Conservation (phyloP, 768 basidiomycete species). For the Porpolomopsis calyptriformis region DNA sequence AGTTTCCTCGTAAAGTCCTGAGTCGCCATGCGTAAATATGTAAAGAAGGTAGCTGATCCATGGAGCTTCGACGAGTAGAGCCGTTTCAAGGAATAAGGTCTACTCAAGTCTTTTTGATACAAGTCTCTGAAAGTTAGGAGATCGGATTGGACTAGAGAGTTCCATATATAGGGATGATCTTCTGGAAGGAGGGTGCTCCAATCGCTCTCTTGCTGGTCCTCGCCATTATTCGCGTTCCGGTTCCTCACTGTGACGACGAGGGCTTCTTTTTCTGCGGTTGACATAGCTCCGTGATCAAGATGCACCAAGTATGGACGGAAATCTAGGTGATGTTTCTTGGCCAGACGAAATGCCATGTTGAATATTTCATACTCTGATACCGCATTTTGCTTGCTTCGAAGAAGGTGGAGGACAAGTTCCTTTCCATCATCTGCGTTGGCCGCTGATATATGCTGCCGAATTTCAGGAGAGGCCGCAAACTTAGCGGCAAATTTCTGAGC, state of each 20-base stretch:
- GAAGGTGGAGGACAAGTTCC: slow-evolving; percentile 32
- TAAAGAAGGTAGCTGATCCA: slow-evolving; percentile 48
- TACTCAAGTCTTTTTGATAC: slow-evolving; percentile 37
- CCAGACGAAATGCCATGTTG: slow-evolving; percentile 36
- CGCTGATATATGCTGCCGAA: slow-evolving; percentile 14
- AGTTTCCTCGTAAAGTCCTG: slow-evolving; percentile 50
- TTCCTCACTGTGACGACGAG: slow-evolving; percentile 30
- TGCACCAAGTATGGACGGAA: slow-evolving; percentile 37
- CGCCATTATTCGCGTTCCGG: too few relatives aligned
- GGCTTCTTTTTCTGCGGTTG: slow-evolving; percentile 42
- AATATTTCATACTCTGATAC: slow-evolving; percentile 55
- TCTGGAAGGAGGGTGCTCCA: slow-evolving; percentile 20
- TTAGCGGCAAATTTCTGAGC: slow-evolving; percentile 34
- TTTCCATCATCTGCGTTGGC: slow-evolving; percentile 29
- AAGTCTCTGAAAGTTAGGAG: slow-evolving; percentile 43
- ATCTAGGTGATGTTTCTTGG: slow-evolving; percentile 34
- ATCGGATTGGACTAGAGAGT: slow-evolving; percentile 51
- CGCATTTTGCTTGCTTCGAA: slow-evolving; percentile 41
- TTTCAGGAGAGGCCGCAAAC: slow-evolving; percentile 26
- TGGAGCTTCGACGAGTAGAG: slow-evolving; percentile 47
- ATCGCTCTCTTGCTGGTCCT: neutral
- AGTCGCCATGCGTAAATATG: slow-evolving; percentile 45
- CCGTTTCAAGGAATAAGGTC: slow-evolving; percentile 47
- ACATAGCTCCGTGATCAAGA: slow-evolving; percentile 48
- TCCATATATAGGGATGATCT: slow-evolving; percentile 47